Conservation (phyloP, 129 eudicot genomes). For the Solidago caesia region DNA sequence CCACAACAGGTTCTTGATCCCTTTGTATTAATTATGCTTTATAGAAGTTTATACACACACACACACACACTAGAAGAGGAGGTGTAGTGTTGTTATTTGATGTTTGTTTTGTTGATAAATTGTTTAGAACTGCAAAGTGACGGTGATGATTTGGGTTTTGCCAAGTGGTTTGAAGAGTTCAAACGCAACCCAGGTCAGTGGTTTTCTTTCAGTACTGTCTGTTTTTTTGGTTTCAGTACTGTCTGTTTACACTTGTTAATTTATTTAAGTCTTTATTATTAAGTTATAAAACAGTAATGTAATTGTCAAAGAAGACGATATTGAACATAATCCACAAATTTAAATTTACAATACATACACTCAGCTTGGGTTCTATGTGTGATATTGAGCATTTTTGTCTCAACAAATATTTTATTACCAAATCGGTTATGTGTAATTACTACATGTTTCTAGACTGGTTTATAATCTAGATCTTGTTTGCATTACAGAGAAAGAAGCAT, state of each 20-base stretch:
- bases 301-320: neutral
- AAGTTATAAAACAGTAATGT: neutral
- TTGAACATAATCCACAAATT: neutral
- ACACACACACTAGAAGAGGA: neutral
- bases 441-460: neutral
- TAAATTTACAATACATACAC: neutral
- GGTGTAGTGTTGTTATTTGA: neutral
- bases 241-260: neutral
- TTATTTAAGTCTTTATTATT: neutral
- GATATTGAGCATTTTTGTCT: too few species aligned
- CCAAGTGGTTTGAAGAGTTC: conserved; percentile 81
- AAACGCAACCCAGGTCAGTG: conserved; percentile 70
- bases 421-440: neutral
- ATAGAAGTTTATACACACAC: neutral
- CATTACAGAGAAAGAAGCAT: conserved; percentile 73
- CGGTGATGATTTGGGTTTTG: conserved; percentile 80
- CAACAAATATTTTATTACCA: too few species aligned
- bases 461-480: neutral
- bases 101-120: conserved; percentile 17
- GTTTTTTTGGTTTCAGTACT: neutral
- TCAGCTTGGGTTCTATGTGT: too few species aligned
- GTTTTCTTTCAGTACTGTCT: conserved; percentile 8
- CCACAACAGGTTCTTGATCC: conserved; percentile 57
- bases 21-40: neutral
- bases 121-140: conserved; percentile 51